Evolutionary conservation across 257 asterid species (phyloP).

Genomic region (Plantago elongata): DNA sequence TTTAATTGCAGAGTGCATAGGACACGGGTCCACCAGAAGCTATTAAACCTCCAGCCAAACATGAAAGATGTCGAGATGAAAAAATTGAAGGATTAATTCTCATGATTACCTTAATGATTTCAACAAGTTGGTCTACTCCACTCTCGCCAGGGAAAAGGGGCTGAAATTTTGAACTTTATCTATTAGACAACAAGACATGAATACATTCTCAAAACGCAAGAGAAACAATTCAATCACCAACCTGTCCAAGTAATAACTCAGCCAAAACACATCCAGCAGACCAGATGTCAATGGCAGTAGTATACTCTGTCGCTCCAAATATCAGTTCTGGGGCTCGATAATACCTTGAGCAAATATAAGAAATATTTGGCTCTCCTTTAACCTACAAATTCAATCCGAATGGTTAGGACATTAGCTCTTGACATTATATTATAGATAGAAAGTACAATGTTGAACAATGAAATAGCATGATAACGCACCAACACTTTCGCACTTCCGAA

Average conservation of each 20-base stretch:
- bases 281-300: constrained; percentile 94
- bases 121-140: constrained; percentile 86
- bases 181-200: not conserved
- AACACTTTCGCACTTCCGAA: constrained; percentile 95
- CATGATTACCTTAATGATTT: constrained; percentile 64
- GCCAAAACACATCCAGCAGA: constrained; percentile 96
- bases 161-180: constrained; percentile 32
- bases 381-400: constrained; percentile 31
- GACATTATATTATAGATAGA: not conserved
- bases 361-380: constrained; percentile 90
- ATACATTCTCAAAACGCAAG: not conserved
- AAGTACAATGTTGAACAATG: not conserved
- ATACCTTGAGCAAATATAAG: constrained; percentile 91
- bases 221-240: constrained; percentile 6
- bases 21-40: not conserved
- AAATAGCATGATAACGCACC: constrained; percentile 43
- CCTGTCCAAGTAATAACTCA: constrained; percentile 89
- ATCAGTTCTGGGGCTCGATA: constrained; percentile 94
- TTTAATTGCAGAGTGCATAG: constrained; percentile 1
- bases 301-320: constrained; percentile 90
- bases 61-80: not conserved
- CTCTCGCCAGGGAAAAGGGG: constrained; percentile 96
- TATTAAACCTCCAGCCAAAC: not conserved
- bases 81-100: not conserved
- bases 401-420: not conserved